Percentiles rank a stretch among this genome's conserved stretches.
phyloP scores from a whole-genome alignment of 1,284 basidiomycete genomes.

The Rhodotorula sp. region DNA sequence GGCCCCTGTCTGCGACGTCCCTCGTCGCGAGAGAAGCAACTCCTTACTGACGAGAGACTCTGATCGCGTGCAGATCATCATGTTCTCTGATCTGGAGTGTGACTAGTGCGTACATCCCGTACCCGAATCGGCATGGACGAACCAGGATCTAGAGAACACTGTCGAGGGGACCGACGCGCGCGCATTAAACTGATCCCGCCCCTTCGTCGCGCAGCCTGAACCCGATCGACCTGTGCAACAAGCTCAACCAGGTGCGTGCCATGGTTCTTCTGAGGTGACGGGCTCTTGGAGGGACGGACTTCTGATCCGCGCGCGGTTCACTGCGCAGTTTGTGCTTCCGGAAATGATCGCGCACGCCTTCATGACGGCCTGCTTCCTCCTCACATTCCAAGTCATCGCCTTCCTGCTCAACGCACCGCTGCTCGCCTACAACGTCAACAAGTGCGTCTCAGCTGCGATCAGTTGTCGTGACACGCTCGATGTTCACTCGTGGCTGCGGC shows the following conservation, averaged over 20 bases:
- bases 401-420: slow-evolving; percentile 90
- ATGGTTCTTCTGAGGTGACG: not conserved
- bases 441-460: slow-evolving; percentile 60
- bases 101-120: slow-evolving; percentile 28
- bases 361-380: slow-evolving; percentile 76
- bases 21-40: not conserved
- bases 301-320: not conserved
- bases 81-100: slow-evolving; percentile 97
- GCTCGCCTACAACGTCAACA: slow-evolving; percentile 89
- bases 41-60: not conserved
- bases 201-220: slow-evolving; percentile 77
- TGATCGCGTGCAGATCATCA: slow-evolving; percentile 75
- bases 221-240: slow-evolving; percentile 99
- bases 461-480: not conserved
- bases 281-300: not conserved
- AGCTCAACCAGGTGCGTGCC: slow-evolving; percentile 83
- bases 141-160: not conserved
- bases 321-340: slow-evolving; percentile 84
- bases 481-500: not conserved
- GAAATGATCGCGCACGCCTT: slow-evolving; percentile 95
- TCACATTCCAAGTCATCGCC: slow-evolving; percentile 93
- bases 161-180: too few relatives aligned
- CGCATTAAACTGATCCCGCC: not conserved
- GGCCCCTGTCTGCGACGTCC: not conserved
- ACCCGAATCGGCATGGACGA: not conserved